phyloP scores from a whole-genome alignment of 768 basidiomycete species.

The Tylopilus vinaceipallidus region DNA sequence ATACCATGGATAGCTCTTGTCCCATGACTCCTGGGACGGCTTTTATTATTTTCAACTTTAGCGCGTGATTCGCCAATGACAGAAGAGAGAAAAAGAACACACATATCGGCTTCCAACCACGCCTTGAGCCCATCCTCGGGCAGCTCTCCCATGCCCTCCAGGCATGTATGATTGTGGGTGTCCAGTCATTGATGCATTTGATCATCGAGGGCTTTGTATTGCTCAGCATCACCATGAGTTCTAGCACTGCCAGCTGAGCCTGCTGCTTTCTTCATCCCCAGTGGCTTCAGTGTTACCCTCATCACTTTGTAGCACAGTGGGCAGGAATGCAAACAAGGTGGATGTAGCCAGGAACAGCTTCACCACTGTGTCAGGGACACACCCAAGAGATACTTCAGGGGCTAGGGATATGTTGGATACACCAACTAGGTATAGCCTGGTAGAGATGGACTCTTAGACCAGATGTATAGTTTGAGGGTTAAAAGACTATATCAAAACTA shows the following conservation, averaged over 20 bases:
- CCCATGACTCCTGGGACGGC: constrained; percentile 62
- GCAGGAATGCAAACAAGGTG: constrained; percentile 41
- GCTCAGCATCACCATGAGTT: constrained; percentile 79
- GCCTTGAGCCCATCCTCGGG: constrained; percentile 54
- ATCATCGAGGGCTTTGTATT: constrained; percentile 75
- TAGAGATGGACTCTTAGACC: no score
- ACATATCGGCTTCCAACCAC: constrained; percentile 77
- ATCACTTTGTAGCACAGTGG: constrained; percentile 23
- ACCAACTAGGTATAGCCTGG: no score
- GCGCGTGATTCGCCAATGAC: constrained; percentile 1
- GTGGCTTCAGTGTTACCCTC: constrained; percentile 37
- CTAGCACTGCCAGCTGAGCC: constrained; percentile 69
- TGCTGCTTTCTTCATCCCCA: constrained; percentile 67
- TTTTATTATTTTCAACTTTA: no score
- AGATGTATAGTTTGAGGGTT: no score
- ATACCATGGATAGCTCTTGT: constrained; percentile 66
- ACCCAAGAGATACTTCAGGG: no score
- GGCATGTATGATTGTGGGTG: constrained; percentile 62
- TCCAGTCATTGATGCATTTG: constrained; percentile 67
- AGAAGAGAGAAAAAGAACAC: constrained; percentile 27
- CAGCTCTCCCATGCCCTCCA: constrained; percentile 81
- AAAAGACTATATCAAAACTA: no score
- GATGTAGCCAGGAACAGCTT: constrained; percentile 38
- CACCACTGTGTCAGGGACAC: no score
- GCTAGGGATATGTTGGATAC: no score